Conservation (phyloP, 805 yeast species). For the Nakazawaea wickerhamii region DNA sequence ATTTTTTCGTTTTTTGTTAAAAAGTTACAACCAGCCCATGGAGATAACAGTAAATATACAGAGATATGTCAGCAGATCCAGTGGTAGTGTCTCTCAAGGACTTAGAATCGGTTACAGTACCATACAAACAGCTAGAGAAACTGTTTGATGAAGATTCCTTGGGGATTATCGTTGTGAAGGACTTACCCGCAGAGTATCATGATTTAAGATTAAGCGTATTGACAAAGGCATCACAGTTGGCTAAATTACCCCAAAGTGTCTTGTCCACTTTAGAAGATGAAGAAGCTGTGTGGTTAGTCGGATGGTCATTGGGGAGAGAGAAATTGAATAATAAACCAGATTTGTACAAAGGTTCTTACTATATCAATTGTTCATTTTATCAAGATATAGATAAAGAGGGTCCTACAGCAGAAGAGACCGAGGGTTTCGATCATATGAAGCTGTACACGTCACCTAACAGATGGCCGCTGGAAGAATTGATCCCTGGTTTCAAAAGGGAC, state of each 20-base stretch:
- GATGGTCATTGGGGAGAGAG: slow-evolving; percentile 60
- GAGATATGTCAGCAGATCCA: slow-evolving; percentile 18
- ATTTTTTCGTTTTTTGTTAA: too few relatives aligned
- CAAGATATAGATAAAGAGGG: slow-evolving; percentile 39
- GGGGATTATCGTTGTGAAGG: slow-evolving; percentile 46
- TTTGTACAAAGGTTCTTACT: slow-evolving; percentile 49
- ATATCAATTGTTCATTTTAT: slow-evolving; percentile 54
- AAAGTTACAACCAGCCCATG: too few relatives aligned
- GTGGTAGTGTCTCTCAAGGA: slow-evolving; percentile 28
- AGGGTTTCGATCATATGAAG: slow-evolving; percentile 28
- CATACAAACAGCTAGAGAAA: slow-evolving; percentile 24
- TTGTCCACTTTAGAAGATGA: slow-evolving; percentile 38
- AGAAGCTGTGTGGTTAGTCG: slow-evolving; percentile 48
- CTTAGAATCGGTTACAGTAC: slow-evolving; percentile 28
- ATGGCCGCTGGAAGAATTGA: slow-evolving; percentile 41
- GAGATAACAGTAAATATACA: too few relatives aligned
- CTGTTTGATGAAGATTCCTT: slow-evolving; percentile 55
- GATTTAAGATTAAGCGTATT: slow-evolving; percentile 38
- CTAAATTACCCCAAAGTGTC: slow-evolving; percentile 29
- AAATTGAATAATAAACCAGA: slow-evolving; percentile 39
- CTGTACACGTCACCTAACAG: slow-evolving; percentile 45
- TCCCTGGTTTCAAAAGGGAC: slow-evolving; percentile 31
- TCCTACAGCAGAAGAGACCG: slow-evolving; percentile 31
- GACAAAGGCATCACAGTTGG: slow-evolving; percentile 35
- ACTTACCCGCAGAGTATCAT: slow-evolving; percentile 33